Evolutionary conservation across 1,284 basidiomycete species (phyloP), one percentile per base, ranked within the genome.

Genomic region (Singerocomus rubriflavus): DNA sequence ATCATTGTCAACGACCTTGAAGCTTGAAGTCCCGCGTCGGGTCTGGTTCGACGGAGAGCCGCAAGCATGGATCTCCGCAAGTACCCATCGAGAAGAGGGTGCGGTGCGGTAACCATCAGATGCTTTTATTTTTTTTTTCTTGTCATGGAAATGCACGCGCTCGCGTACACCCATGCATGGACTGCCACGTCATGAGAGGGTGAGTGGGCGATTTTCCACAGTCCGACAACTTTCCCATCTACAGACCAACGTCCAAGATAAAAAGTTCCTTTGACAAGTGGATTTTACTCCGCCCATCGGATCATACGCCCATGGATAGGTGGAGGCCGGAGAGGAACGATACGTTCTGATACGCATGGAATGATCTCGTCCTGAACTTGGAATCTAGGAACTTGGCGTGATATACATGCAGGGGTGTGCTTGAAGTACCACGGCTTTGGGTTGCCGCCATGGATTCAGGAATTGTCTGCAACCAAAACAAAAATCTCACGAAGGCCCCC

Each of bases 101-200:
- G 21, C 21, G 21, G 16, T 10, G 35, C 35, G 43, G 44, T 40
- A 32, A 54, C 6, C 49, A 25, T 5, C 14, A 17, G 12, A 9
- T 13, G 4, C 21, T 2, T 21, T 21, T 21, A 21, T 21, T 21
- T 21, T 21, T 21, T 21, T 21, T 33, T 16, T 34, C 21, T 34
- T 53, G 25, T 50, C 49, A 14, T 46, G 21, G 29, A 44, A 14
- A 54, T n/a, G 21, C 33, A 32, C 27, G 34, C 36, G 13, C 26
- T 30, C 51, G 17, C 21, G 27, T 48, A 26, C 30, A 12, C 17
- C 50, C 34, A 11, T 29, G 14, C 10, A 17, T 33, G 30, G 8
- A n/a, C n/a, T n/a, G n/a, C n/a, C n/a, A 21, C 21, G 21, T 21
- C 21, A 4, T 21, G 21, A 21, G 21, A 21, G 21, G 21, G 21